Conservation (phyloP, 768 basidiomycete species). For the Podaxis pistillaris region DNA sequence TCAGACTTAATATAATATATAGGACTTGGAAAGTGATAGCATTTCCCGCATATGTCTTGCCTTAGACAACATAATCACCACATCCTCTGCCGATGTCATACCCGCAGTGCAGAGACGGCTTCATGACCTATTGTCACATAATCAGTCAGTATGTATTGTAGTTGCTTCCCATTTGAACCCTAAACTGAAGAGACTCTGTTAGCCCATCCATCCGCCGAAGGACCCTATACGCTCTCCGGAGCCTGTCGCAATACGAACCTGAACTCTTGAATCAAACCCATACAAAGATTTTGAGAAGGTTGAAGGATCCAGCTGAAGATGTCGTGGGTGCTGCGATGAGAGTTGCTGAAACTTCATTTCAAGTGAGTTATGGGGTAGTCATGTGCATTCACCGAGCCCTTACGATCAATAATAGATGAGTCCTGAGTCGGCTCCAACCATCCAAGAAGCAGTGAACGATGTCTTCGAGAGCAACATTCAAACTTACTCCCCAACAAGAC, state of each 20-base stretch:
- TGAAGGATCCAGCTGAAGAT: conserved; percentile 40
- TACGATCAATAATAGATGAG: neutral
- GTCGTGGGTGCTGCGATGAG: conserved; percentile 48
- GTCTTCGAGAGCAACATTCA: conserved; percentile 2
- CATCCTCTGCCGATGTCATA: conserved; percentile 63
- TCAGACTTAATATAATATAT: conserved; percentile 2
- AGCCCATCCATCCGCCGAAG: conserved; percentile 63
- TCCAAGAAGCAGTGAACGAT: conserved; percentile 4
- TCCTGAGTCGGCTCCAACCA: neutral
- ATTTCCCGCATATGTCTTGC: conserved; percentile 66
- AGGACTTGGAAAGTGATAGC: conserved; percentile 71
- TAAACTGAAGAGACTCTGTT: conserved; percentile 18
- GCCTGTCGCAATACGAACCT: conserved; percentile 45
- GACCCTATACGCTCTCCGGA: conserved; percentile 56
- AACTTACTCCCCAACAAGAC: neutral
- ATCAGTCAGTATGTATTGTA: conserved; percentile 62
- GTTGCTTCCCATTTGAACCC: conserved; percentile 6
- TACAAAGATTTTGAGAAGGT: conserved; percentile 34
- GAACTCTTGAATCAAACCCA: conserved; percentile 45
- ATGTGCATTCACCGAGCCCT: neutral
- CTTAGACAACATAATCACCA: conserved; percentile 63
- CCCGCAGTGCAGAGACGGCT: conserved; percentile 74
- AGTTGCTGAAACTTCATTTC: conserved; percentile 21
- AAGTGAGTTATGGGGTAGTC: neutral
- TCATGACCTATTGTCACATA: conserved; percentile 64